Evolutionary conservation across 2,329 filamentous ascomycete species (phyloP), one percentile per base, ranked within the genome.

Genomic region (Fusarium pilosicola): DNA sequence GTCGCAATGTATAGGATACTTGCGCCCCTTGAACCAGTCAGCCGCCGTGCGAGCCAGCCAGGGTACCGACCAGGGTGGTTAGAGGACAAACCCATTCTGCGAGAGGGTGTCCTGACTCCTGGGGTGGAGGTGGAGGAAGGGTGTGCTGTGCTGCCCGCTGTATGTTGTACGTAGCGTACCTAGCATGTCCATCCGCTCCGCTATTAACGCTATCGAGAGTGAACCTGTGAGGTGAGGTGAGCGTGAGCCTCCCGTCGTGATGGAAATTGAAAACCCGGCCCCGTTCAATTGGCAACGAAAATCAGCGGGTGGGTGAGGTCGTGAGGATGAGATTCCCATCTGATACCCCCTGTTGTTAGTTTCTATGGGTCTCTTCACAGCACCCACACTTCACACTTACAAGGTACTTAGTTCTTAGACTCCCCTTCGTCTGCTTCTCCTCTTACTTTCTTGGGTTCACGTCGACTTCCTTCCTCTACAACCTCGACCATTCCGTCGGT

Each of bases 21-120:
- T 77, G 45, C 51, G 54, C 65, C 70, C 54, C 63, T 57, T 66
- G 48, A 65, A 64, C 59, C 73, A 76, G 74, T 76, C 74, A 75
- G 66, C 64, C 68, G 71, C 73, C 60, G 68, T 65, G 73, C 62
- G 68, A 76, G 66, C 68, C 55, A 49, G 63, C 76, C 76, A 68
- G 77, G 75, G 76, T 74, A 76, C 73, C 70, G 74, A 71, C 76
- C 70, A 75, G 74, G 63, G 60, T 71, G 44, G 28, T 65, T 72
- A 70, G 66, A 70, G 63, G 68, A 51, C 56, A 51, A 59, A 38
- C 26, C 32, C 64, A 65, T 63, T 57, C 62, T 71, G 56, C 54
- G 57, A 64, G 51, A 74, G 63, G 64, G 75, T 71, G 75, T 70
- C 62, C 56, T 59, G 56, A 30, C 56, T 59, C 42, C 42, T 59